Percentiles rank a stretch among this genome's conserved stretches.
These are phyloP conservation scores for Gymnopilus dilepis DNA, from an alignment of 768 basidiomycete species.

Conservation along the genomic window DNA sequence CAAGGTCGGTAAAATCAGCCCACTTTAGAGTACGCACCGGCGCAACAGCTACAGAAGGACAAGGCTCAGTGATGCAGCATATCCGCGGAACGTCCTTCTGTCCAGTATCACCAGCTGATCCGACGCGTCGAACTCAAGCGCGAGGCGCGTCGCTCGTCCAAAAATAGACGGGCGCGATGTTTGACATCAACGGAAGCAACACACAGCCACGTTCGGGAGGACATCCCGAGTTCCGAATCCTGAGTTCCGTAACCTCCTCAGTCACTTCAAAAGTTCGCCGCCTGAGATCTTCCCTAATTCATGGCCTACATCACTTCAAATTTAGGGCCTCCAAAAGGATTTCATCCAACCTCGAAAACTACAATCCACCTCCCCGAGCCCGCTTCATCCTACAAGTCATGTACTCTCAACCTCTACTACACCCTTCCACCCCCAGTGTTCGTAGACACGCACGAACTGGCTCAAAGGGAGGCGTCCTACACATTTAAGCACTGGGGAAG, in stretches of 20 bases:
- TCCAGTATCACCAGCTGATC: too few relatives aligned
- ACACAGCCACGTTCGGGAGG: too few relatives aligned
- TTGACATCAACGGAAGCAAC: not conserved
- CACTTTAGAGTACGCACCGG: too few relatives aligned
- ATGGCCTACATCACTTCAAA: slow-evolving; percentile 35
- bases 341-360: slow-evolving; percentile 43
- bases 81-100: too few relatives aligned
- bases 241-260: too few relatives aligned
- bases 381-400: slow-evolving; percentile 25
- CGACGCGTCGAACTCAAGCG: too few relatives aligned
- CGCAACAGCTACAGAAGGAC: too few relatives aligned
- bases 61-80: too few relatives aligned
- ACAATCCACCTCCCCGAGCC: slow-evolving; percentile 27
- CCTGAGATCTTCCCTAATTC: too few relatives aligned
- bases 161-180: not conserved
- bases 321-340: slow-evolving; percentile 39
- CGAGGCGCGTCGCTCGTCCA: not conserved
- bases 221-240: too few relatives aligned
- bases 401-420: slow-evolving; percentile 46
- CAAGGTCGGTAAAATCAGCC: too few relatives aligned
- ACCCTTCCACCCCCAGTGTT: slow-evolving; percentile 48
- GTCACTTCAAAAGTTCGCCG: too few relatives aligned
- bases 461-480: slow-evolving; percentile 41
- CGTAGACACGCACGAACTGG: slow-evolving; percentile 55
- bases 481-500: slow-evolving; percentile 46